phyloP scores from a whole-genome alignment of 805 yeast genomes.

The Maudiozyma saulgeensis region DNA sequence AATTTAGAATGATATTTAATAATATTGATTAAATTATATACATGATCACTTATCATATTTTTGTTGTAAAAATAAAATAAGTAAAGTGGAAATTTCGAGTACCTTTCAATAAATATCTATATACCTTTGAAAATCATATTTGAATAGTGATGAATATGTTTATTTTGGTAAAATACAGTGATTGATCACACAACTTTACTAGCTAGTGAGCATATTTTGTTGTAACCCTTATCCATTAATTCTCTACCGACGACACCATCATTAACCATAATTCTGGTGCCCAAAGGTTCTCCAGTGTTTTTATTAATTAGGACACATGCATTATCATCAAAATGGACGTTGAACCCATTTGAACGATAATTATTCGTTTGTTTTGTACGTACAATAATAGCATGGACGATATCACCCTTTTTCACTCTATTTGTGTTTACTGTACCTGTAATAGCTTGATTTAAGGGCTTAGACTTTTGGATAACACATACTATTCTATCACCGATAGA shows the following conservation, averaged over 20 bases:
- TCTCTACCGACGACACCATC: conserved; percentile 77
- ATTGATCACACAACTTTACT: conserved; percentile 58
- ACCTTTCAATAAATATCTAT: too few relatives aligned
- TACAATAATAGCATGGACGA: conserved; percentile 89
- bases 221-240: conserved; percentile 69
- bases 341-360: conserved; percentile 78
- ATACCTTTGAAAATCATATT: too few relatives aligned
- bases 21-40: background rate
- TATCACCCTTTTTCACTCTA: conserved; percentile 89
- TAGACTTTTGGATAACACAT: conserved; percentile 87
- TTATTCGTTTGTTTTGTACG: conserved; percentile 72
- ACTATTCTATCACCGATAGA: conserved; percentile 86
- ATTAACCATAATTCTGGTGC: conserved; percentile 62
- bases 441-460: conserved; percentile 59
- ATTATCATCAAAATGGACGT: conserved; percentile 83
- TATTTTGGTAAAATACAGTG: too few relatives aligned
- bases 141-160: too few relatives aligned
- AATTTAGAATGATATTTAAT: too few relatives aligned
- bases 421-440: conserved; percentile 67
- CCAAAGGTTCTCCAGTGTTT: conserved; percentile 81
- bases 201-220: conserved; percentile 82
- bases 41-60: background rate
- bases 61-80: too few relatives aligned
- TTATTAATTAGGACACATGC: conserved; percentile 94
- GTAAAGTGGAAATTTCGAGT: too few relatives aligned